phyloP scores from a whole-genome alignment of 805 yeast species.

The Metschnikowia kunwiensis region DNA sequence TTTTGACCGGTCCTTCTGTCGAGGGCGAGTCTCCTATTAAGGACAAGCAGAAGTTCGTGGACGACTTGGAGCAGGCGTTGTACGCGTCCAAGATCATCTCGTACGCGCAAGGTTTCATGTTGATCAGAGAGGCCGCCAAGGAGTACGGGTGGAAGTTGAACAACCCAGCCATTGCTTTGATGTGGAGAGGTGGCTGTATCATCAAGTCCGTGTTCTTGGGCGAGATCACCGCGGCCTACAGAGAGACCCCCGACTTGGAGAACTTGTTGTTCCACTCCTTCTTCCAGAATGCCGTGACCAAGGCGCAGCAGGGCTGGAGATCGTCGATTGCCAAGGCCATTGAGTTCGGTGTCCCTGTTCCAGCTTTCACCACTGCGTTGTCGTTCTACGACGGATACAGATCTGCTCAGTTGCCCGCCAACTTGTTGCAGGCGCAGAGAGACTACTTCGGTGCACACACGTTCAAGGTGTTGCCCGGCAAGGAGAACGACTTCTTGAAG shows the following conservation, averaged over 20 bases:
- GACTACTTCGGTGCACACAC: slow-evolving; percentile 99
- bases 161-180: slow-evolving; percentile 96
- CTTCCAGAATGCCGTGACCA: slow-evolving; percentile 85
- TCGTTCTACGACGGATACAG: slow-evolving; percentile 99
- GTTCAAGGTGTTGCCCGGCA: slow-evolving; percentile 89
- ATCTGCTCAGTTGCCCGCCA: slow-evolving; percentile 93
- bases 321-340: slow-evolving; percentile 73
- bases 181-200: slow-evolving; percentile 99
- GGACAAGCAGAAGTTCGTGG: slow-evolving; percentile 81
- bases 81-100: slow-evolving; percentile 98
- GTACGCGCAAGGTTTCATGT: slow-evolving; percentile 99
- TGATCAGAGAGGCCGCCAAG: slow-evolving; percentile 96
- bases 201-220: slow-evolving; percentile 97
- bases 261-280: slow-evolving; percentile 93
- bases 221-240: slow-evolving; percentile 95
- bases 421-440: slow-evolving; percentile 98
- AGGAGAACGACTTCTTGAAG: slow-evolving; percentile 73
- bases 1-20: slow-evolving; percentile 75
- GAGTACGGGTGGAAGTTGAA: slow-evolving; percentile 96
- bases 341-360: slow-evolving; percentile 90
- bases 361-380: slow-evolving; percentile 96
- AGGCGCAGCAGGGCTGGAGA: slow-evolving; percentile 98
- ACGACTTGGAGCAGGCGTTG: slow-evolving; percentile 94
- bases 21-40: slow-evolving; percentile 58
- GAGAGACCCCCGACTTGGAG: slow-evolving; percentile 88